phyloP scores from a whole-genome alignment of 768 basidiomycete species.

The Hypsizygus marmoreus region DNA sequence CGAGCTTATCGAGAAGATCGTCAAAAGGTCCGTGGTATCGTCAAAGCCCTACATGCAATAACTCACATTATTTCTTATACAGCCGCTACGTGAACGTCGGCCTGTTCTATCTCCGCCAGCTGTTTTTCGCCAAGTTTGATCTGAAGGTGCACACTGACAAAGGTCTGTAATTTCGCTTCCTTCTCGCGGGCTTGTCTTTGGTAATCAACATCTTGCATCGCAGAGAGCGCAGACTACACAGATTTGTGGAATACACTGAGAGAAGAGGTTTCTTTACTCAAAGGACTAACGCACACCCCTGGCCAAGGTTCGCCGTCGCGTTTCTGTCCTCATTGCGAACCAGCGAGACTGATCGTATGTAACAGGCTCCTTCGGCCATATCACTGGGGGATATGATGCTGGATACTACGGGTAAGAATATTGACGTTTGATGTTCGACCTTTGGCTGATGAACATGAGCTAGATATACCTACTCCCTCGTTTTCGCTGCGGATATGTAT shows the following conservation, averaged over 20 bases:
- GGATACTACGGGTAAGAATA: slow-evolving; percentile 61
- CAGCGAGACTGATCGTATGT: no score
- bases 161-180: no score
- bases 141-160: slow-evolving; percentile 73
- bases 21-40: slow-evolving; percentile 63
- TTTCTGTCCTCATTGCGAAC: no score
- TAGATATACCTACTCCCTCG: slow-evolving; percentile 71
- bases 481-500: slow-evolving; percentile 63
- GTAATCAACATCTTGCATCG: no score
- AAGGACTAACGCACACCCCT: slow-evolving; percentile 56
- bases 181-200: no score
- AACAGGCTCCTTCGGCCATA: slow-evolving; percentile 66
- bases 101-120: slow-evolving; percentile 77
- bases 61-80: neutral
- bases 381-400: slow-evolving; percentile 71
- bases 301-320: slow-evolving; percentile 55
- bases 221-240: slow-evolving; percentile 74
- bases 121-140: slow-evolving; percentile 84
- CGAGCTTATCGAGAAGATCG: slow-evolving; percentile 76
- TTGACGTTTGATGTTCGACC: neutral
- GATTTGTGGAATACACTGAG: slow-evolving; percentile 75
- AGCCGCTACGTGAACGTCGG: slow-evolving; percentile 83
- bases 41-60: neutral
- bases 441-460: slow-evolving; percentile 1
- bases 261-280: slow-evolving; percentile 69